A percentile compares a stretch with the other conserved stretches of the same genome.
Evolutionary conservation across 192 early-diverging fungal species (phyloP).

Genomic region (Phlyctochytrium bullatum): DNA sequence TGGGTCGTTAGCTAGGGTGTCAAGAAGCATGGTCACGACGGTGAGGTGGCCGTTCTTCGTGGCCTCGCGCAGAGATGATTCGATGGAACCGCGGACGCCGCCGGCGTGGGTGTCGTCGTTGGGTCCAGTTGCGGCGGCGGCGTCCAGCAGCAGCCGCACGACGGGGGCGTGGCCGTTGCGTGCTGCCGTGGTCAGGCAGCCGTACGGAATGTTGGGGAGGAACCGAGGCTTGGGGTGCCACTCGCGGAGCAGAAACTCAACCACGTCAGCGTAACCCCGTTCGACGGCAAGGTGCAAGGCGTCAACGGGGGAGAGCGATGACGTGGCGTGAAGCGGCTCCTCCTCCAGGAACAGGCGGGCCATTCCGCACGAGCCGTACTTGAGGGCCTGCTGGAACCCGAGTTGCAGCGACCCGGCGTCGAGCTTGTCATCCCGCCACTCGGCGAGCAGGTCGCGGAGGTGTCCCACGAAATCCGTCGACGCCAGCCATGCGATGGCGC

Average conservation of each 20-base stretch:
- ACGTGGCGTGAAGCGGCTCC: too few relatives aligned
- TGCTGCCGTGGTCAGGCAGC: too few relatives aligned
- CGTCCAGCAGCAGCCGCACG: not conserved
- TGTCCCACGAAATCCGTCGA: not conserved
- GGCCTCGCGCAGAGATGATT: too few relatives aligned
- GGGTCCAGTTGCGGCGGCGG: too few relatives aligned
- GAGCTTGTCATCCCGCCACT: not conserved
- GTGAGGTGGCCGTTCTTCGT: not conserved
- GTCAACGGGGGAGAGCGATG: not conserved
- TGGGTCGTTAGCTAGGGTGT: not conserved
- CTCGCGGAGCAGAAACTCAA: not conserved
- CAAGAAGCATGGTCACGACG: not conserved
- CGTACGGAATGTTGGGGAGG: too few relatives aligned
- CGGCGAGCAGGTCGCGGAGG: not conserved
- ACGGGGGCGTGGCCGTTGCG: not conserved
- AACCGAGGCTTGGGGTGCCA: too few relatives aligned
- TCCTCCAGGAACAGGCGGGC: not conserved
- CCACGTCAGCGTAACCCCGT: not conserved
- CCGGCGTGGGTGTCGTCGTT: too few relatives aligned
- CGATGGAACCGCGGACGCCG: not conserved
- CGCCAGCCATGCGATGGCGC: not conserved
- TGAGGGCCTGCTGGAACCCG: not conserved
- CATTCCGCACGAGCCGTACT: not conserved
- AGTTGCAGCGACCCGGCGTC: not conserved
- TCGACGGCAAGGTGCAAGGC: not conserved